Base-by-base conservation (phyloP, 305 asterid species). In the Withania somnifera region DNA sequence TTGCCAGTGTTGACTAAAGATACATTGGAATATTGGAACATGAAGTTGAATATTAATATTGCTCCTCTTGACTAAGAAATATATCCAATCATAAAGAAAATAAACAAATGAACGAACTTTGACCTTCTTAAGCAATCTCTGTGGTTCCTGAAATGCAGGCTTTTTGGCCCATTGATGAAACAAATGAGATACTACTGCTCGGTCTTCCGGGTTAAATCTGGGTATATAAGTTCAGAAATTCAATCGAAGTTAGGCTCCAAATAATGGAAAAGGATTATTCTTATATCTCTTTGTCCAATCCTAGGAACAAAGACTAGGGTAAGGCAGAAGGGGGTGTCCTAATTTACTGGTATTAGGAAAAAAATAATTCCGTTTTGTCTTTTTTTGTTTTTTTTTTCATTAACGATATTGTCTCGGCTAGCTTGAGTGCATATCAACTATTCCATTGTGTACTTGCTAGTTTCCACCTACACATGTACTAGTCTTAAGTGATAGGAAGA, bases 131-230 rank as follows among this genome's bases (percentile, higher is more conserved):
- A 96, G 97, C 82, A 96, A 87, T 89, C 99, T 92, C 91, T 90
- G 93, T 64, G 98, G 97, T 77, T 96, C 97, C 82, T 90, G 94
- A 89, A 96, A 96, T 84, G 99, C 99, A 60, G 99, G 91, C 80
- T 90, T 96, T 86, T 92, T 96, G 40, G 98, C 99, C 99, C 99
- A 96, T 79, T 94, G 90, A 87, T 90, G 97, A 87, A 96, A 94
- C 78, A 96, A 79, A 88, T 90, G 99, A 69, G 99, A 96, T 79
- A 96, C 92, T 20, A 89, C 90, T 54, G 92, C 92, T 84, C 98
- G 89, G 82, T 90, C 88, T 81, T 96, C 98, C 50, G 89, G 82
- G 76, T 71, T 83, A 84, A 96, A 96, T 91, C 99, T 96, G 89
- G 53, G 75, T 78, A 77, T 32, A 67, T 71, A 47, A 73, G 63